These are phyloP conservation scores for Astrothelium macrocarpum DNA, from an alignment of 495 filamentous ascomycete genomes.

Conservation along the genomic window DNA sequence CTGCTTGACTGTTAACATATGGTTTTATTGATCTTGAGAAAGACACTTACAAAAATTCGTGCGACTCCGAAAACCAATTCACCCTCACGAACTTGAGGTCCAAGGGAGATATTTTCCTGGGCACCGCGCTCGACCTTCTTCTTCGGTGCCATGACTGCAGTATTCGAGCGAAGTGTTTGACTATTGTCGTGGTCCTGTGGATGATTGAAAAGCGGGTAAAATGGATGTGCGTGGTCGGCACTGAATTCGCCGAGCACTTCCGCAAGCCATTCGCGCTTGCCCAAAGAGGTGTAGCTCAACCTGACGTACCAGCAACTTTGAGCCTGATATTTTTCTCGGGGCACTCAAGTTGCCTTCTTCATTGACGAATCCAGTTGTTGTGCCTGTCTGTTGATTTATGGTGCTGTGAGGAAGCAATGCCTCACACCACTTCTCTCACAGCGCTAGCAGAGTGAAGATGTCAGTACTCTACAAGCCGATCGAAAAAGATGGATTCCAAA, in stretches of 20 bases:
- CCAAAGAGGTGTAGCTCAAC: not conserved
- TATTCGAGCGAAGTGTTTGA: not conserved
- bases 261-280: too few relatives aligned
- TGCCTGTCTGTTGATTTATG: too few relatives aligned
- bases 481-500: constrained; percentile 16
- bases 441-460: too few relatives aligned
- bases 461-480: not conserved
- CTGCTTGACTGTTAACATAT: not conserved
- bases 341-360: too few relatives aligned
- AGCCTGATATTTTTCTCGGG: too few relatives aligned
- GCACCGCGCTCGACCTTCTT: constrained; percentile 61
- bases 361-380: too few relatives aligned
- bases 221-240: not conserved
- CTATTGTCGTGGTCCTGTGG: not conserved
- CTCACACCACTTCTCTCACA: too few relatives aligned
- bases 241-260: too few relatives aligned
- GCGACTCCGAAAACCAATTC: constrained; percentile 98
- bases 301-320: too few relatives aligned
- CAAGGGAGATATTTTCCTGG: constrained; percentile 97
- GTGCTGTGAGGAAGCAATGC: too few relatives aligned
- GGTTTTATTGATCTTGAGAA: not conserved
- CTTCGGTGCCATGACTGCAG: constrained; percentile 48
- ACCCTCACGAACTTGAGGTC: constrained; percentile 87
- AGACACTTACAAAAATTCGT: constrained; percentile 96
- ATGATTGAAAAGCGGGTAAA: not conserved